Evolutionary conservation across 108 stramenopile genomes (phyloP), one percentile per base, ranked within the genome.

Genomic region (Pseudonitzschia pungens): DNA sequence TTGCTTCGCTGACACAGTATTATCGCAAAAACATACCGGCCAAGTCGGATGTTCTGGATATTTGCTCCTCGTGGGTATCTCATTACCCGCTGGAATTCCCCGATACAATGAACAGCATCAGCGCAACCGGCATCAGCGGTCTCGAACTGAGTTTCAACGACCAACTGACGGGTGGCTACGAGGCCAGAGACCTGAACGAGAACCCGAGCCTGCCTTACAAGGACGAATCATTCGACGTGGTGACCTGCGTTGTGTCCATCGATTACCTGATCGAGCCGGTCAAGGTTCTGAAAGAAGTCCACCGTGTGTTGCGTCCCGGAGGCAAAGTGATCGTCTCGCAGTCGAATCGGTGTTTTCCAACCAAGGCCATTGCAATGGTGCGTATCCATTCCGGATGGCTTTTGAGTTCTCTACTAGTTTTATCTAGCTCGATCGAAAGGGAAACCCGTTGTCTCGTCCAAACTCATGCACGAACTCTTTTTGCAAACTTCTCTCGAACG

Each of bases 171-270:
- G 95, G 92, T 48, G 81, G 81, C 9, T 98, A 86, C 82, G 74
- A 88, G 62, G 87, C 84, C 0, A 83, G 78, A 59, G 95, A 98
- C 79, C 83, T 98, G 69, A 97, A 97, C 78, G 79, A 83, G 26
- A 85, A 94, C 40, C 82, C 95, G 11, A 87, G 43, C 24, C 77
- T 95, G 15, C 89, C 88, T 0, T 94, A 90, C 67, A 75, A 68
- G 9, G 95, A 95, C 76, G 81, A 84, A 62, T 79, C 82, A 0
- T 98, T 96, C 79, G 96, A 97, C 81, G 88, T 88, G 0, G 94
- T 98, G 11, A 98, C 97, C 41, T 96, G 96, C 70, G 96, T 97
- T 16, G 97, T 97, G 14, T 92, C 91, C 40, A 93, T 98, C 62
- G 97, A 98, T 63, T 98, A 98, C 73, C 78, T 98, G 73, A 86